Conservation (phyloP, 371 early-diverging fungal genomes). For the Syncephalastrum racemosum region DNA sequence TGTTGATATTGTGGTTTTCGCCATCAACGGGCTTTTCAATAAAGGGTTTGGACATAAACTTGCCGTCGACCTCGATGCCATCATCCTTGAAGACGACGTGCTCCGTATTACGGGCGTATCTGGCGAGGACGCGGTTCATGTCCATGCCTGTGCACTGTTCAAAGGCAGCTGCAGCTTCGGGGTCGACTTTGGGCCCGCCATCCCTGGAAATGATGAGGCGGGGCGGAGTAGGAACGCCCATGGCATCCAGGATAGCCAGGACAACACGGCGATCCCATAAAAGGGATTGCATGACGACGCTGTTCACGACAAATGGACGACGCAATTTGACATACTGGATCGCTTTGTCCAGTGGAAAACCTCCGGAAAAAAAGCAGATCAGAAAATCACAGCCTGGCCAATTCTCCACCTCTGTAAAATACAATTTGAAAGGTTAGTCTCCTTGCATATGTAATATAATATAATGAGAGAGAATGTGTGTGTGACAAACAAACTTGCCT, state of each 20-base stretch:
- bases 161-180: constrained; percentile 39
- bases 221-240: constrained; percentile 87
- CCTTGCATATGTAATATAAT: neutral
- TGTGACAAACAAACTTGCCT: constrained; percentile 41
- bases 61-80: constrained; percentile 72
- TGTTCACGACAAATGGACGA: constrained; percentile 89
- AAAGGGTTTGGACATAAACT: constrained; percentile 86
- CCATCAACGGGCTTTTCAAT: constrained; percentile 98
- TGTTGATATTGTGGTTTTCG: constrained; percentile 97
- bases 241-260: constrained; percentile 77
- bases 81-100: constrained; percentile 44
- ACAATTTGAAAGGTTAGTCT: neutral
- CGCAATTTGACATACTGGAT: constrained; percentile 84
- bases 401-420: constrained; percentile 64
- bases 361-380: constrained; percentile 94
- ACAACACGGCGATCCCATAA: constrained; percentile 94
- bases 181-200: constrained; percentile 61
- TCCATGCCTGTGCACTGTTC: constrained; percentile 55
- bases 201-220: constrained; percentile 77
- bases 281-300: constrained; percentile 87
- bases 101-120: constrained; percentile 28
- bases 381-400: constrained; percentile 98
- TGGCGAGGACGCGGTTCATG: constrained; percentile 37
- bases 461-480: constrained; percentile 7
- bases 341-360: constrained; percentile 95